phyloP scores from a whole-genome alignment of 164 flowering plant genomes.

The Aristolochia fimbriata region DNA sequence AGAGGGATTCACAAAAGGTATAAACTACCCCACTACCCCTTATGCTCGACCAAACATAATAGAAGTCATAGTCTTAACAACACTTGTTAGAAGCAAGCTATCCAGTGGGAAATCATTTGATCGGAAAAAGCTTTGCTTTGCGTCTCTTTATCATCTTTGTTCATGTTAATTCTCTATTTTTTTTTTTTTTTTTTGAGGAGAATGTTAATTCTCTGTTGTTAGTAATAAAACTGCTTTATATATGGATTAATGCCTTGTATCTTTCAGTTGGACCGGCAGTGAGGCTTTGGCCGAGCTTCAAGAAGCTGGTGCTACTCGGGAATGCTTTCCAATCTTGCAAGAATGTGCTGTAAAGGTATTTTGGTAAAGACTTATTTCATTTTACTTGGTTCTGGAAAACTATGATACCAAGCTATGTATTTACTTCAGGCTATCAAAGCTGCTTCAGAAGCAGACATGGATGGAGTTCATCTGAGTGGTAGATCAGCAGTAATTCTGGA shows the following conservation, averaged over 20 bases:
- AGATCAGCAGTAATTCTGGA: slow-evolving; percentile 51
- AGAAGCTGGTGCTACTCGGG: slow-evolving; percentile 61
- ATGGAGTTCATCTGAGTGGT: slow-evolving; percentile 54
- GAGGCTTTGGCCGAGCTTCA: slow-evolving; percentile 74
- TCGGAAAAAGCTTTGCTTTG: not conserved
- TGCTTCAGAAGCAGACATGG: slow-evolving; percentile 58
- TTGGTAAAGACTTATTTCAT: not conserved
- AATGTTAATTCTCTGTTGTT: not conserved
- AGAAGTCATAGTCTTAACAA: too few species aligned
- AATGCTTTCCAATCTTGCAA: slow-evolving; percentile 53
- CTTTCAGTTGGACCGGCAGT: slow-evolving; percentile 84
- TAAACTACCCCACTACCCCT: too few species aligned
- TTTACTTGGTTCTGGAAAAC: not conserved
- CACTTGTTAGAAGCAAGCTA: too few species aligned
- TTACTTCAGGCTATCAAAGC: slow-evolving; percentile 66
- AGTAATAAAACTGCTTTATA: not conserved
- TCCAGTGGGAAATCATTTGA: too few species aligned
- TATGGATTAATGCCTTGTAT: not conserved
- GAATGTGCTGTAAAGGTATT: slow-evolving; percentile 82
- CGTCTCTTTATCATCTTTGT: not conserved
- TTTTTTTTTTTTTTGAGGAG: too few species aligned
- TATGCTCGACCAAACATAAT: too few species aligned
- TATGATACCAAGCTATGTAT: not conserved
- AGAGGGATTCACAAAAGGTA: too few species aligned
- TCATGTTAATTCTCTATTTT: not conserved